These are phyloP conservation scores for Picochlorum sp. DNA, from an alignment of 139 green algal genomes.

Conservation along the genomic window DNA sequence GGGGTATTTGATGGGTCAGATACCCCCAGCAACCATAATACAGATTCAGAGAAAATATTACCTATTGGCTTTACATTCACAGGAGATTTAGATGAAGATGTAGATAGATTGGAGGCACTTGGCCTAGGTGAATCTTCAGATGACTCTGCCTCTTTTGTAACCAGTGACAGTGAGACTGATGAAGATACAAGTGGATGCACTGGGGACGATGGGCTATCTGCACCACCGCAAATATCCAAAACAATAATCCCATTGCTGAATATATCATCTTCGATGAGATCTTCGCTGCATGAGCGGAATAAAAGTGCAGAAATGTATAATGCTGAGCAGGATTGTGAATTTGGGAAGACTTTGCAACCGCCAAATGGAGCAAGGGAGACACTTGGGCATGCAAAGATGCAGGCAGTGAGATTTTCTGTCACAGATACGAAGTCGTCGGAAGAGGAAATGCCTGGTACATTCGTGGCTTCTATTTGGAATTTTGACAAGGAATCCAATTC, in stretches of 20 bases:
- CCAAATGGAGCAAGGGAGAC: too few species aligned
- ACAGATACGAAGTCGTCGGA: too few species aligned
- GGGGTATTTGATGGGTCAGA: not conserved
- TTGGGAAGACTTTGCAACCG: not conserved
- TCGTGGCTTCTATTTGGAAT: not conserved
- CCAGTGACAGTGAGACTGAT: too few species aligned
- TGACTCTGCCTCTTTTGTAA: not conserved
- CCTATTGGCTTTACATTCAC: conserved; percentile 36
- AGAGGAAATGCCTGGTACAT: too few species aligned
- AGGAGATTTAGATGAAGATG: conserved; percentile 60
- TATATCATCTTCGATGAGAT: conserved; percentile 11
- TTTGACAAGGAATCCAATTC: conserved; percentile 10
- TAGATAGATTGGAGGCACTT: conserved; percentile 43
- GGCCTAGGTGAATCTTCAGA: not conserved
- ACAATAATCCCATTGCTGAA: conserved; percentile 2
- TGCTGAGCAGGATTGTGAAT: not conserved
- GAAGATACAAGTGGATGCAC: too few species aligned
- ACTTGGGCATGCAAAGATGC: too few species aligned
- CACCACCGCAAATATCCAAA: too few species aligned
- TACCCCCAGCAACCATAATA: too few species aligned
- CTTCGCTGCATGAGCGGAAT: not conserved
- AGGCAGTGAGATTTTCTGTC: too few species aligned
- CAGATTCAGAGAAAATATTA: not conserved
- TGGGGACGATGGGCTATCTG: too few species aligned
- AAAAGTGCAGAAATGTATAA: not conserved